Base-by-base conservation (phyloP, 495 filamentous ascomycete genomes). In the Neurospora intermedia region DNA sequence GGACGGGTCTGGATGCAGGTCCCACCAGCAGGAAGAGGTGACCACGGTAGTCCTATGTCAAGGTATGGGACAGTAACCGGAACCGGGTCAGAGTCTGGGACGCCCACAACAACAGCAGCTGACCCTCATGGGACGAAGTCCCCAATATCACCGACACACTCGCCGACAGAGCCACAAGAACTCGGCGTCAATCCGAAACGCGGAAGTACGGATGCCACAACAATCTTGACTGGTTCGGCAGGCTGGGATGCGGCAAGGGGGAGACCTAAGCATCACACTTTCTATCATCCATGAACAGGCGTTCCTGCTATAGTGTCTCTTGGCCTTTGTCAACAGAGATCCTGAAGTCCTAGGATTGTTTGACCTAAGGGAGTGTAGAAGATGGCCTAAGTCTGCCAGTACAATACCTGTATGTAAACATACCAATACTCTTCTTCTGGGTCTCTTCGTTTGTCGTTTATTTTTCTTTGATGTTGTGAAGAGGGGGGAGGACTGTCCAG, bases 1-100 rank as follows among this genome's bases (percentile, higher is more conserved):
- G 78, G 78, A 4, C n/a, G 78, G 69, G 31, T 79, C 38, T 79
- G 78, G 78, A 73, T 78, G 74, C 76, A 73, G 69, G 76, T 79
- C 16, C 69, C 73, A 3, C 20, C 72, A n/a, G 40, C 73, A 9
- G n/a, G 43, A 46, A 70, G 73, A 59, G 69, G 69, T n/a, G 45
- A 71, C 1, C 41, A 18, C 43, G 70, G 10, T n/a, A 62, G 54
- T 4, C 42, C 15, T 18, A 35, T 46, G 43, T 42, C n/a, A n/a
- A 31, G 69, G 72, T 13, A 70, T 48, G 38, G 39, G 69, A 38
- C 35, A 1, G 27, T 62, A 23, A 62, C 54, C 23, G 20, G 20
- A 1, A 62, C 11, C 2, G 54, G 54, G 54, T 35, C 54, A 2
- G 54, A 13, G 6, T 62, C 23, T 27, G 54, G 54, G 13, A 66